Evolutionary conservation across 176 grass and related monocot species (phyloP), one percentile per base, ranked within the genome.

Genomic region (Tillandsia fasciculata): DNA sequence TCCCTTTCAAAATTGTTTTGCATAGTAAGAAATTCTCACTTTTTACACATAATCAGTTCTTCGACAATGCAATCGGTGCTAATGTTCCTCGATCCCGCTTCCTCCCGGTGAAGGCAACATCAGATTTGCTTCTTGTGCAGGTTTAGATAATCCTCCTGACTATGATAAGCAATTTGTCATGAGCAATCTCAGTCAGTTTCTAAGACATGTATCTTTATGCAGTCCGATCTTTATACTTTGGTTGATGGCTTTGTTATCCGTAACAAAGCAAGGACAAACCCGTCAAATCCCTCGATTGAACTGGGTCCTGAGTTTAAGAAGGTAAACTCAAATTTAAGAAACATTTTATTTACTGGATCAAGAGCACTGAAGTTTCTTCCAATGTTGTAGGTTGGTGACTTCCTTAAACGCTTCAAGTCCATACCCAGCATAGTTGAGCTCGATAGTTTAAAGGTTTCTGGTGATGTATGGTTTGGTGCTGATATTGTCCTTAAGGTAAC

Each of bases 341-440:
- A 33, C 17, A 13, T 17, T 17, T 26, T 10, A 24, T 14, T 49
- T 49, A 12, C 13, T 66, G 23, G 49, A 42, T 13, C 23, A 33
- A 47, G 64, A 42, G 47, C 13, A 26, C 1, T 50, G 20, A 50
- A 69, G 4, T 52, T 3, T n/a, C 14, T 59, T 59, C 54, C 54
- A 59, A 59, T 59, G 18, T 64, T 66, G 58, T 70, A 97, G 94
- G 89, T 97, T 63, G 79, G 74, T 52, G 28, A 77, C 69, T 97
- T 90, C 75, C 89, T 97, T 64, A 65, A 13, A 14, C 94, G 89
- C 70, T 90, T 97, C 78, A 97, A 97, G 66, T 83, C 89, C 6
- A 90, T 97, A 26, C 94, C 94, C 51, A 97, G 94, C 80, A 97
- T 97, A 71, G 84, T 97, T 69, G 86, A 87, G 77, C 86, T 92